A percentile compares a stretch with the other conserved stretches of the same genome.
phyloP scores from a whole-genome alignment of 164 flowering plant species.

The Echeveria elegans region DNA sequence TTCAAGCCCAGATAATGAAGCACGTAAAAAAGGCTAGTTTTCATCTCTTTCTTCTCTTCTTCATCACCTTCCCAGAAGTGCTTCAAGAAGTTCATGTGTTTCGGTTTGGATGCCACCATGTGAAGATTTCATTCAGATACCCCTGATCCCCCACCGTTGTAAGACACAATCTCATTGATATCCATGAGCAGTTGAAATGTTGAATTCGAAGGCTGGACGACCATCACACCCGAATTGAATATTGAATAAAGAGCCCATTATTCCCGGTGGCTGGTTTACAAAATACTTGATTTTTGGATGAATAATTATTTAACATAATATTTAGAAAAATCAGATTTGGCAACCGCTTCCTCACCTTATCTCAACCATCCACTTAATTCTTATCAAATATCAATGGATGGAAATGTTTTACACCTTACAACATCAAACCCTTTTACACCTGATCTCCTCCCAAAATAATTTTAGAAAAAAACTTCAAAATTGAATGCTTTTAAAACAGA shows the following conservation, averaged over 20 bases:
- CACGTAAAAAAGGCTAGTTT: slow-evolving; percentile 67
- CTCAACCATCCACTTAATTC: too few species aligned
- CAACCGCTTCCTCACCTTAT: too few species aligned
- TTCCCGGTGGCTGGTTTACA: slow-evolving; percentile 88
- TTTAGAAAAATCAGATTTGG: too few species aligned
- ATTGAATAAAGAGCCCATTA: slow-evolving; percentile 76
- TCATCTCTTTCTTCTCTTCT: slow-evolving; percentile 53
- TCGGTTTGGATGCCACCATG: slow-evolving; percentile 96
- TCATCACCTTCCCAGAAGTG: slow-evolving; percentile 84
- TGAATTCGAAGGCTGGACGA: slow-evolving; percentile 81
- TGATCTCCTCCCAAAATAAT: too few species aligned
- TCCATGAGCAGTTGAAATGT: slow-evolving; percentile 82
- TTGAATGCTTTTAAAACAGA: too few species aligned
- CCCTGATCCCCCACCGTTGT: slow-evolving; percentile 97
- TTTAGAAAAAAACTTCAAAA: too few species aligned
- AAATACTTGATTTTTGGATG: too few species aligned
- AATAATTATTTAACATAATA: too few species aligned
- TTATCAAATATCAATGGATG: too few species aligned
- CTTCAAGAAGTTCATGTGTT: slow-evolving; percentile 86
- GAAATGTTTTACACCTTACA: too few species aligned
- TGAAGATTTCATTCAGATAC: slow-evolving; percentile 75
- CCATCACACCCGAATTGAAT: slow-evolving; percentile 96
- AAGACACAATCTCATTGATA: slow-evolving; percentile 75
- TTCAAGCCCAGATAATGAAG: slow-evolving; percentile 80
- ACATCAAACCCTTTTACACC: too few species aligned